A percentile compares a stretch with the other conserved stretches of the same genome.
These are phyloP conservation scores for Silybum marianum DNA, from an alignment of 129 eudicot genomes.

Conservation along the genomic window DNA sequence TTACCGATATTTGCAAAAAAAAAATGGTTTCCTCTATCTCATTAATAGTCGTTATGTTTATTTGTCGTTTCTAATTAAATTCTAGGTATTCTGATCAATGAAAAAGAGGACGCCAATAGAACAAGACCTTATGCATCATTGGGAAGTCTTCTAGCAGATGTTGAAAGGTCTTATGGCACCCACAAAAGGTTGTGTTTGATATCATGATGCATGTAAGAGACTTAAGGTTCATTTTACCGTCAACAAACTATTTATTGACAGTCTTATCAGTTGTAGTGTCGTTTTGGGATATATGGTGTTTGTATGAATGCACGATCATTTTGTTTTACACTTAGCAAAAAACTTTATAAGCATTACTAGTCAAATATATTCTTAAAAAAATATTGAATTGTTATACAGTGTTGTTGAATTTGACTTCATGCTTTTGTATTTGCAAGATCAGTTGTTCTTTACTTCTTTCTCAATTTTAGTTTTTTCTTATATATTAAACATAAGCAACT, in stretches of 20 bases:
- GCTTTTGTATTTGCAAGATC: background rate
- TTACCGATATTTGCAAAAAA: no score
- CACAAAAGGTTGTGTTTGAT: slow-evolving; percentile 10
- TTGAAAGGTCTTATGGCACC: slow-evolving; percentile 21
- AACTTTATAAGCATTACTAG: background rate
- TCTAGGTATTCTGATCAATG: background rate
- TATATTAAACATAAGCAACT: no score
- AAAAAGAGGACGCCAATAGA: background rate
- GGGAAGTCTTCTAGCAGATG: background rate
- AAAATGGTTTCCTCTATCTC: no score
- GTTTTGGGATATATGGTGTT: slow-evolving; percentile 8
- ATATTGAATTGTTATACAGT: no score
- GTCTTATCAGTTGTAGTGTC: slow-evolving; percentile 12
- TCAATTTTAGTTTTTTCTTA: background rate
- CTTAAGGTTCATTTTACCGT: slow-evolving; percentile 27
- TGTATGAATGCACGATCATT: background rate
- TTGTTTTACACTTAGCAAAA: background rate
- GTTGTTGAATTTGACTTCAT: no score
- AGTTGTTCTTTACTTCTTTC: background rate
- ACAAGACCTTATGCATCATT: no score
- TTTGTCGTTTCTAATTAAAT: no score
- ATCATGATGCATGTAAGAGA: slow-evolving; percentile 38
- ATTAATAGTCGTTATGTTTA: no score
- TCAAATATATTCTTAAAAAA: no score
- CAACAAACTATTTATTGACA: background rate